phyloP scores from a whole-genome alignment of 495 filamentous ascomycete species.

The Neurospora tetraspora region DNA sequence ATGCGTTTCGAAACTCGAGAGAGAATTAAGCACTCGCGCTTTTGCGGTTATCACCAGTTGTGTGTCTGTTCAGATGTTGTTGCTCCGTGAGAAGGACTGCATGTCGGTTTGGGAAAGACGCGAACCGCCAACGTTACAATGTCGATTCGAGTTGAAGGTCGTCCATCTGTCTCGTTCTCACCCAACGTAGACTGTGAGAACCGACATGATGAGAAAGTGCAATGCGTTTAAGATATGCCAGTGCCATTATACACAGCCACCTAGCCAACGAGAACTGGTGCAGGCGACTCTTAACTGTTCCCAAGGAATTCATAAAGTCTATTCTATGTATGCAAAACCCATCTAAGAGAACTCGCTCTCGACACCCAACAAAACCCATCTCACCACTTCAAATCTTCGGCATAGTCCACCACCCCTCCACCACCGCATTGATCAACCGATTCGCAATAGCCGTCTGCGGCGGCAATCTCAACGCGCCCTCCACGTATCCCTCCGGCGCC shows the following conservation, averaged over 20 bases:
- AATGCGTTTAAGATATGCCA: neutral
- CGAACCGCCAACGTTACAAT: neutral
- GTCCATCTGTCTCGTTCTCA: neutral
- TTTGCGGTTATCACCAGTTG: neutral
- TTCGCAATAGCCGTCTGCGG: constrained; percentile 74
- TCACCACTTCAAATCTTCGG: constrained; percentile 28
- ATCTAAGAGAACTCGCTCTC: neutral
- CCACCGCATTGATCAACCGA: constrained; percentile 46
- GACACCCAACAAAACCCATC: neutral
- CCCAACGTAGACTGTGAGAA: too few species aligned
- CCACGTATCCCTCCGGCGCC: constrained; percentile 54
- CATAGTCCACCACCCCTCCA: constrained; percentile 29
- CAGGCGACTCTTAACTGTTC: neutral
- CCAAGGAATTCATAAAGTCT: neutral
- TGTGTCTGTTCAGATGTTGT: neutral
- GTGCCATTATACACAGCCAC: neutral
- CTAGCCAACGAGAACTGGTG: neutral
- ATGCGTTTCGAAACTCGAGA: neutral
- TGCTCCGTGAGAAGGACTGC: neutral
- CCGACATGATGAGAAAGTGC: neutral
- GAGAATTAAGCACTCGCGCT: neutral
- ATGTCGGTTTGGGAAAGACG: neutral
- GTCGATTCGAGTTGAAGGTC: neutral
- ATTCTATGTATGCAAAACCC: neutral
- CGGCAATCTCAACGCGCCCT: constrained; percentile 61